Evolutionary conservation across 441 rosid genomes (phyloP).

Genomic region (Hypseocharis bilobata): DNA sequence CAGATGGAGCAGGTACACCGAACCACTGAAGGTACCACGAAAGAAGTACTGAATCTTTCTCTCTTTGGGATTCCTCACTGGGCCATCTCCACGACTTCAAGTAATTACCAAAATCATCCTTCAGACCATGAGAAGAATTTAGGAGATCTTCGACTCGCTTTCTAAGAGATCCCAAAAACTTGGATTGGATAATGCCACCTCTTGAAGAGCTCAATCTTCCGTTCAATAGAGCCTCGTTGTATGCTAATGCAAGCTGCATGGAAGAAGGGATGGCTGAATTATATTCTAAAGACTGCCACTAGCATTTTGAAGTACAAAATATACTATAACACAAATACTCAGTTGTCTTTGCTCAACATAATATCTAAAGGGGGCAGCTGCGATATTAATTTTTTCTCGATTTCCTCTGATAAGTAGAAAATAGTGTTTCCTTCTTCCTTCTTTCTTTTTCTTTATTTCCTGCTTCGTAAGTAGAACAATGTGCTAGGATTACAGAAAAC

Average conservation of each 20-base stretch:
- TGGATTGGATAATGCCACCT: slow-evolving; percentile 64
- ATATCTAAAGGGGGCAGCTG: background rate
- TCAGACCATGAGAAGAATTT: slow-evolving; percentile 31
- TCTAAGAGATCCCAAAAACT: slow-evolving; percentile 53
- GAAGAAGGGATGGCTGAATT: slow-evolving; percentile 2
- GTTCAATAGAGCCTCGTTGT: slow-evolving; percentile 61
- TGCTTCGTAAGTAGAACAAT: background rate
- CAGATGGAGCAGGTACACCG: slow-evolving; percentile 53
- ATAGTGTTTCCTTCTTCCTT: background rate
- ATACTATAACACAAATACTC: background rate
- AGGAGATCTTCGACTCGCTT: slow-evolving; percentile 70
- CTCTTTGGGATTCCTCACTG: slow-evolving; percentile 23
- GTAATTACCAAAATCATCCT: slow-evolving; percentile 38
- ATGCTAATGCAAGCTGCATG: slow-evolving; percentile 67
- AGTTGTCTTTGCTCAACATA: background rate
- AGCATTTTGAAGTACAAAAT: background rate
- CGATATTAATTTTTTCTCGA: background rate
- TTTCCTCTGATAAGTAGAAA: background rate
- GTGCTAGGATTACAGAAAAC: slow-evolving; percentile 1
- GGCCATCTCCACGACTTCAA: slow-evolving; percentile 58
- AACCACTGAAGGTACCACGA: slow-evolving; percentile 88
- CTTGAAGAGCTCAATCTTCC: slow-evolving; percentile 52
- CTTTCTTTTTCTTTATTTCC: background rate
- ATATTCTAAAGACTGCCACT: background rate
- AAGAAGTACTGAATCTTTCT: slow-evolving; percentile 38